Base-by-base conservation (phyloP, 108 stramenopile genomes). In the Schizochytrium sp. region DNA sequence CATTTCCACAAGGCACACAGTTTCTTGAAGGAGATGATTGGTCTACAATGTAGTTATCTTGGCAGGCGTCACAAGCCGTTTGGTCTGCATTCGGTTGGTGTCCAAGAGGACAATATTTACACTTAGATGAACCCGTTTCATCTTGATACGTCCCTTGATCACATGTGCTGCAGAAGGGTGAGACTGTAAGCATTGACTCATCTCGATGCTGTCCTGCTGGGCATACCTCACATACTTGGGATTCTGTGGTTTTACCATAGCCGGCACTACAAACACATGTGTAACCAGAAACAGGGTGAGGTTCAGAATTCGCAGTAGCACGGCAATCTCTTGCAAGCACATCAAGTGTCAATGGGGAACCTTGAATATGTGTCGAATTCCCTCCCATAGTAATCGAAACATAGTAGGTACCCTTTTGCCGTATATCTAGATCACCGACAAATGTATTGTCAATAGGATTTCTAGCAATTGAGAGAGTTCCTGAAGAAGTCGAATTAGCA, bases 201-300 rank as follows among this genome's bases (percentile, higher is more conserved):
- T 83, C 76, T 56, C 76, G 76, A 2, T 83, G 53, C 76, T 83
- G 76, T 55, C 76, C 76, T n/a, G 76, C 5, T 5, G 76, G 76
- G 28, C 76, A 83, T 5, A 53, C 28, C 15, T 83, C 76, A 40
- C 76, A 83, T 38, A 28, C 53, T 3, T 55, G 47, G 38, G 76
- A 55, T n/a, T 55, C 50, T 46, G 47, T 53, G 5, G 47, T 83
- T 2, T 83, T 83, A 12, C 76, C 76, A 28, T 83, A 83, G 38
- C 76, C 76, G 13, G 76, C 76, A 53, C 76, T 83, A 40, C 76
- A 83, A 53, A 83, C 76, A 28, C 76, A 83, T 47, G 76, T 83
- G 47, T 83, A 83, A 12, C 76, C 76, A n/a, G 76, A 55, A 10
- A 19, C 28, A 28, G 76, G 76, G 47, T 83, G 76, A 17, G 76